Conservation (phyloP, 2,329 filamentous ascomycete genomes). For the Hypoxylon sp. region DNA sequence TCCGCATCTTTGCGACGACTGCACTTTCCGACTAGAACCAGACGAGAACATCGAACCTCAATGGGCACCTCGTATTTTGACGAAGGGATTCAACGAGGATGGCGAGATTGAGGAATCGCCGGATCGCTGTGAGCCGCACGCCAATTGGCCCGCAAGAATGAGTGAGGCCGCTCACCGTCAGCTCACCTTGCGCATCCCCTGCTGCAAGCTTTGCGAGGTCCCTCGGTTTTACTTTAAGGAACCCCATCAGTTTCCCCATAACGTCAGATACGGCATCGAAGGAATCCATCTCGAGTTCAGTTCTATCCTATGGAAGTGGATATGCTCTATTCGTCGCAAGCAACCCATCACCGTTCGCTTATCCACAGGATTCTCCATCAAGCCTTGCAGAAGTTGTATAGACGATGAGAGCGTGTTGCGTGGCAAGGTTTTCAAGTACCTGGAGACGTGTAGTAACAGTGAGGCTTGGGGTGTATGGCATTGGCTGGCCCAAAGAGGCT, state of each 20-base stretch:
- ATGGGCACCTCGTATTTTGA: background rate
- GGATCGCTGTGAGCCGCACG: background rate
- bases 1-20: slow-evolving; percentile 39
- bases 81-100: background rate
- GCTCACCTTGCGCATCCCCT: slow-evolving; percentile 45
- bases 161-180: slow-evolving; percentile 28
- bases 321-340: background rate
- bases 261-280: slow-evolving; percentile 28
- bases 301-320: slow-evolving; percentile 43
- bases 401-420: slow-evolving; percentile 42
- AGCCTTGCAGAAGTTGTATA: slow-evolving; percentile 44
- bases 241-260: background rate
- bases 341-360: slow-evolving; percentile 26
- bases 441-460: slow-evolving; percentile 9
- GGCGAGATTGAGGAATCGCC: background rate
- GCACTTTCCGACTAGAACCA: background rate
- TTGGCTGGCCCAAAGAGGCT: slow-evolving; percentile 43
- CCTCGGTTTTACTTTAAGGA: slow-evolving; percentile 27
- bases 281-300: slow-evolving; percentile 44
- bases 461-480: slow-evolving; percentile 45
- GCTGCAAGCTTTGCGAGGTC: slow-evolving; percentile 42
- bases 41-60: background rate
- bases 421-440: slow-evolving; percentile 23
- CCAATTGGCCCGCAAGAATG: slow-evolving; percentile 8
- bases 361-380: slow-evolving; percentile 42